These are phyloP conservation scores for Hibiscus trionum DNA, from an alignment of 345 rosid species.

Conservation along the genomic window DNA sequence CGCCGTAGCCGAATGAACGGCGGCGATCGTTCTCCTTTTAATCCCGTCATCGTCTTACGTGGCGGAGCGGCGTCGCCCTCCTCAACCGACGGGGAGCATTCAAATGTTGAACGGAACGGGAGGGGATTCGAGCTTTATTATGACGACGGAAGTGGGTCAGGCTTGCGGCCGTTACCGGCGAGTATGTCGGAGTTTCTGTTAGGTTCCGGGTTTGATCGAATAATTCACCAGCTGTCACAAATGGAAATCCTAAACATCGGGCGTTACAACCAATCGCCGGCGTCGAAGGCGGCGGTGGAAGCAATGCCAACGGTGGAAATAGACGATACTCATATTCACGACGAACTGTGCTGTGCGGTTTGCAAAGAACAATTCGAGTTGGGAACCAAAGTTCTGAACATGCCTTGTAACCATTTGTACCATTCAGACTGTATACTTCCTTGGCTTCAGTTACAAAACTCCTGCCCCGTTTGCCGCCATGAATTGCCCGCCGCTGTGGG, in stretches of 20 bases:
- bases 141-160: slow-evolving; percentile 70
- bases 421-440: slow-evolving; percentile 92
- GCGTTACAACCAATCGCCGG: slow-evolving; percentile 56
- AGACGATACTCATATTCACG: slow-evolving; percentile 21
- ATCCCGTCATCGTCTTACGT: slow-evolving; percentile 72
- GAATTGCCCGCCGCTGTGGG: slow-evolving; percentile 42
- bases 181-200: slow-evolving; percentile 75
- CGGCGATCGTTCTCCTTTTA: slow-evolving; percentile 62
- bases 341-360: slow-evolving; percentile 78
- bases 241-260: slow-evolving; percentile 56
- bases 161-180: slow-evolving; percentile 66
- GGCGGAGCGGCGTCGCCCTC: slow-evolving; percentile 26
- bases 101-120: slow-evolving; percentile 16
- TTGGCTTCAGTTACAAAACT: slow-evolving; percentile 75
- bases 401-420: slow-evolving; percentile 92
- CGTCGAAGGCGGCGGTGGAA: slow-evolving; percentile 74
- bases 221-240: slow-evolving; percentile 70
- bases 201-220: slow-evolving; percentile 77
- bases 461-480: slow-evolving; percentile 90
- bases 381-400: slow-evolving; percentile 61
- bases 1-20: slow-evolving; percentile 34
- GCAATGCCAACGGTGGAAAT: slow-evolving; percentile 60
- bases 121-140: slow-evolving; percentile 61
- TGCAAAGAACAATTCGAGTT: slow-evolving; percentile 72
- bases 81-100: background rate